These are phyloP conservation scores for Xylaria curta DNA, from an alignment of 495 filamentous ascomycete species.

Conservation along the genomic window DNA sequence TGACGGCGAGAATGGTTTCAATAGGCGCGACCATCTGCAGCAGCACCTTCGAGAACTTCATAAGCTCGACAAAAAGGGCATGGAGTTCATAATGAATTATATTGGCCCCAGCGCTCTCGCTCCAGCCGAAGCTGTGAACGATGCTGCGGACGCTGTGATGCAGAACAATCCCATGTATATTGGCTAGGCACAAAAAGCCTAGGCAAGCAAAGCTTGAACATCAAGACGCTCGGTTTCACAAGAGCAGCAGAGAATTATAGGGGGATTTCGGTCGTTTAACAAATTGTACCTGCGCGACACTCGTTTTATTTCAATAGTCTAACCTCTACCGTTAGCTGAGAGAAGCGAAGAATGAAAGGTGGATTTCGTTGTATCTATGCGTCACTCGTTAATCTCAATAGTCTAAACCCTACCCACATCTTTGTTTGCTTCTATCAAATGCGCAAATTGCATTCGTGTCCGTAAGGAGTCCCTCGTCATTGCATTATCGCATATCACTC, in stretches of 20 bases:
- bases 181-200: neutral
- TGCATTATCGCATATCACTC: too few species aligned
- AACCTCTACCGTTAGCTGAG: too few species aligned
- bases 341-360: too few species aligned
- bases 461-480: too few species aligned
- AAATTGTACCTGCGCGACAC: neutral
- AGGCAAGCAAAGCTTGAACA: neutral
- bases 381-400: too few species aligned
- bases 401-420: too few species aligned
- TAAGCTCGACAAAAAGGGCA: neutral
- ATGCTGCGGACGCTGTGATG: neutral
- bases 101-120: neutral
- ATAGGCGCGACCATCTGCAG: neutral
- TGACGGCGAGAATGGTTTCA: neutral
- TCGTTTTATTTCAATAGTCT: neutral
- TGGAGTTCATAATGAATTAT: neutral
- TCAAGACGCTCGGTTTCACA: too few species aligned
- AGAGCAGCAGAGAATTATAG: neutral
- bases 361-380: too few species aligned
- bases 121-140: neutral
- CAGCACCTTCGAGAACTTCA: neutral
- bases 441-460: too few species aligned
- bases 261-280: neutral
- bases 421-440: too few species aligned
- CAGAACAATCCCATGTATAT: neutral